These are phyloP conservation scores for Umbellularia californica DNA, from an alignment of 164 flowering plant genomes.

Conservation along the genomic window DNA sequence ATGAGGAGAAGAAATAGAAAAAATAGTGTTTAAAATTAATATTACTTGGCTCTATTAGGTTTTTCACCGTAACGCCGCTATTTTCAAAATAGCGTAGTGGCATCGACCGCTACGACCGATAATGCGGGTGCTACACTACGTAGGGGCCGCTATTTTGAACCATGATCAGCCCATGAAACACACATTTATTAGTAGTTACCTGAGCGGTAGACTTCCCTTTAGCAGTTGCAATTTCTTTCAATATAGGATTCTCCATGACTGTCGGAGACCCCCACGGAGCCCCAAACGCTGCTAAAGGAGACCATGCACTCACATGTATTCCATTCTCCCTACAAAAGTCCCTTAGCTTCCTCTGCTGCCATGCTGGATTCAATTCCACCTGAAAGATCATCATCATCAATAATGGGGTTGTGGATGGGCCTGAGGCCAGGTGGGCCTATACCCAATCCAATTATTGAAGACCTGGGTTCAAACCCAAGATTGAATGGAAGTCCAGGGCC, in stretches of 20 bases:
- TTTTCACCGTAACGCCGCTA: too few relatives aligned
- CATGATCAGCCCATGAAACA: too few relatives aligned
- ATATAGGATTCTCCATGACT: conserved; percentile 17
- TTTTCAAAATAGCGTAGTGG: too few relatives aligned
- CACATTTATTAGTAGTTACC: conserved; percentile 2
- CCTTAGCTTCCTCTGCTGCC: conserved; percentile 25
- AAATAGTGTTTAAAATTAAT: too few relatives aligned
- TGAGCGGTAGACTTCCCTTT: conserved; percentile 29
- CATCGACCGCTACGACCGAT: too few relatives aligned
- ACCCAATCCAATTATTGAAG: not conserved
- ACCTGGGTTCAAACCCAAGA: not conserved
- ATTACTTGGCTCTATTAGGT: too few relatives aligned
- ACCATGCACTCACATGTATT: conserved; percentile 25
- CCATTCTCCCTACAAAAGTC: conserved; percentile 21
- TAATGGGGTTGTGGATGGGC: not conserved
- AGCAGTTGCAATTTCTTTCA: conserved; percentile 24
- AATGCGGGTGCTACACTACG: too few relatives aligned
- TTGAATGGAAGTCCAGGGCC: not conserved
- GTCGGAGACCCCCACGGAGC: conserved; percentile 22
- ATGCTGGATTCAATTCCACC: conserved; percentile 32
- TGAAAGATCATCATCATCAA: not conserved
- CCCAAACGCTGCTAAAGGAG: conserved; percentile 24
- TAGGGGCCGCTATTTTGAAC: too few relatives aligned
- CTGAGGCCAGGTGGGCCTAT: not conserved
- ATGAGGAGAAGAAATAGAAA: too few relatives aligned